Evolutionary conservation across 1,139 yeast genomes (phyloP).

Genomic region (Kodamaea sp.): DNA sequence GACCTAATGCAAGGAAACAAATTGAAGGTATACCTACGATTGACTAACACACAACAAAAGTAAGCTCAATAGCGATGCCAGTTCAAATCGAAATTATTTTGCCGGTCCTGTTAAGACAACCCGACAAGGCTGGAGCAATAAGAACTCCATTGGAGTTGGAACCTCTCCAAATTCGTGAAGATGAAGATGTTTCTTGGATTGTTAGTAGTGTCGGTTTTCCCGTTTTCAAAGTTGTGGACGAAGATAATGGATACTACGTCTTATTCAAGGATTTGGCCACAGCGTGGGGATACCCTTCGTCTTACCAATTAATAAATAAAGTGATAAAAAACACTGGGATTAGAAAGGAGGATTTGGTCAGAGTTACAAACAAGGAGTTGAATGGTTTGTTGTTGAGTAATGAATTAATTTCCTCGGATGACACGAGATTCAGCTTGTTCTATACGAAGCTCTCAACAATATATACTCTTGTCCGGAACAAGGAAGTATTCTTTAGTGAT

Average conservation of each 20-base stretch:
- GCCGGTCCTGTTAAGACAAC: conserved; percentile 7
- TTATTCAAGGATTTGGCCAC: conserved; percentile 34
- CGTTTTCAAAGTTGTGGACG: conserved; percentile 4
- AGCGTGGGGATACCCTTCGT: conserved; percentile 46
- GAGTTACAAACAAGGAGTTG: conserved; percentile 20
- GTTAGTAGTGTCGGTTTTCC: conserved; percentile 8
- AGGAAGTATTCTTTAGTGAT: conserved; percentile 18
- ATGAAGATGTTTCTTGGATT: conserved; percentile 7
- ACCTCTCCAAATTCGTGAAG: background rate
- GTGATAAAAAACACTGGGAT: conserved; percentile 26
- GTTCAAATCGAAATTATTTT: conserved; percentile 5
- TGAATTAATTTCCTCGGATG: conserved; percentile 22
- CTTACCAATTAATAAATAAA: conserved; percentile 39
- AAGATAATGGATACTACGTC: conserved; percentile 19
- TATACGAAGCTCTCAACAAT: conserved; percentile 29
- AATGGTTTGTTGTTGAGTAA: conserved; percentile 25
- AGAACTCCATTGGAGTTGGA: conserved; percentile 6
- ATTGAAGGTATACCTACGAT: no score
- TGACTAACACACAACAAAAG: no score
- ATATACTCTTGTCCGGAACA: conserved; percentile 19
- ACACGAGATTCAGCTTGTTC: conserved; percentile 24
- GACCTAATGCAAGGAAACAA: no score
- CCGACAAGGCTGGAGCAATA: background rate
- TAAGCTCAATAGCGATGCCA: background rate
- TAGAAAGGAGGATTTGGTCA: conserved; percentile 21